Base-by-base conservation (phyloP, 2,329 filamentous ascomycete genomes). In the Aspergillus vadensis region DNA sequence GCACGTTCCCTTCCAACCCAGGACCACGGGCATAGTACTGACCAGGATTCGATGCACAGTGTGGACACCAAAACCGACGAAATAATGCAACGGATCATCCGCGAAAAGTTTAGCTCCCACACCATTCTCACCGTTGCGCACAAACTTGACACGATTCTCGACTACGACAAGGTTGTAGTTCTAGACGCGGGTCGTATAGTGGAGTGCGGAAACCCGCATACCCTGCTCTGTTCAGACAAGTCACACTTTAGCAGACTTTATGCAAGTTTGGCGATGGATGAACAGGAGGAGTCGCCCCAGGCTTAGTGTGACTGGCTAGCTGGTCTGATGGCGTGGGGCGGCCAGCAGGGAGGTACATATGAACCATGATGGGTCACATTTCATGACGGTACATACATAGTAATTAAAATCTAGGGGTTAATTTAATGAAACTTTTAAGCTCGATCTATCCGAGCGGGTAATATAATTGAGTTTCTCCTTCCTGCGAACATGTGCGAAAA, bases 111-210 rank as follows among this genome's bases (percentile, higher is more conserved):
- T 68, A 70, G 72, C 2, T 77, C 76, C 3, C 83, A 85, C 61
- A 91, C 88, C 0, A 82, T 91, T 57, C 78, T 86, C 54, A 79
- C 82, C 0, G 82, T 86, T 2, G 83, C 83, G 5, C 84, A 86
- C 71, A 82, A 83, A 27, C 75, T 86, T 44, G 80, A 84, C 39
- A 77, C 74, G 0, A 77, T 78, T 48, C 70, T 77, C 3, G 75
- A 77, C 60, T 78, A 72, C 54, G 76, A 78, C 61, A 74, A 72
- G 44, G 68, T 78, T 27, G 68, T 75, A 9, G 70, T 78, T 27
- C 67, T 78, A 10, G 75, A 77, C 12, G 69, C 66, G 6, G 75
- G 76, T 21, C 67, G 66, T 23, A 57, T 78, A 32, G 65, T 77
- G 19, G 76, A 77, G 58, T 73, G 64, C 15, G 75, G 75, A 12